A percentile compares a stretch with the other conserved stretches of the same genome.
Evolutionary conservation across 2,329 filamentous ascomycete genomes (phyloP).

Genomic region (Colletotrichum lindemuthianum): DNA sequence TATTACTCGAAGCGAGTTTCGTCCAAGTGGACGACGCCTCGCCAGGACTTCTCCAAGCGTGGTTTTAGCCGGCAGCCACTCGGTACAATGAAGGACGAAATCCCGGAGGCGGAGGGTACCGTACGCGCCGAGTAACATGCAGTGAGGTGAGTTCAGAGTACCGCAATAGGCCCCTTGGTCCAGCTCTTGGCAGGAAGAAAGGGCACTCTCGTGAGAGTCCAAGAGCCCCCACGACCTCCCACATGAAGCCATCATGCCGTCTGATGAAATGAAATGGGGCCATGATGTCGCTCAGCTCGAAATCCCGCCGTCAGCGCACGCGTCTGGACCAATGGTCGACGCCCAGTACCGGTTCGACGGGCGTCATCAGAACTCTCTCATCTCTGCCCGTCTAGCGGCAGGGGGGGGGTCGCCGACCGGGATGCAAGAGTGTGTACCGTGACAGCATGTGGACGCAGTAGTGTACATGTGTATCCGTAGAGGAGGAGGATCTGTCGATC

Average conservation of each 20-base stretch:
- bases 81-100: background rate
- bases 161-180: too few relatives aligned
- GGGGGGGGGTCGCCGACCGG: slow-evolving; percentile 17
- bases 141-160: too few relatives aligned
- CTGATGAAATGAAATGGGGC: slow-evolving; percentile 8
- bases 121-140: too few relatives aligned
- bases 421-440: background rate
- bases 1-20: slow-evolving; percentile 19
- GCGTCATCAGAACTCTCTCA: slow-evolving; percentile 21
- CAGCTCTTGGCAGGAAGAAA: background rate
- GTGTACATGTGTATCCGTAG: slow-evolving; percentile 19
- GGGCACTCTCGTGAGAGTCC: too few relatives aligned
- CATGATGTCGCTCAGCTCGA: slow-evolving; percentile 11
- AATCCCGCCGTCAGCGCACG: slow-evolving; percentile 14
- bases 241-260: background rate
- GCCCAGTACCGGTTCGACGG: slow-evolving; percentile 27
- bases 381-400: background rate
- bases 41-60: too few relatives aligned
- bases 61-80: background rate
- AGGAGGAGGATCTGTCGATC: slow-evolving; percentile 36
- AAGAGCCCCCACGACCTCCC: too few relatives aligned
- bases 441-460: background rate
- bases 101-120: too few relatives aligned
- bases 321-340: slow-evolving; percentile 12
- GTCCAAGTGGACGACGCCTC: background rate